Base-by-base conservation (phyloP, 768 basidiomycete genomes). In the Erythrobasidium yunnanense region DNA sequence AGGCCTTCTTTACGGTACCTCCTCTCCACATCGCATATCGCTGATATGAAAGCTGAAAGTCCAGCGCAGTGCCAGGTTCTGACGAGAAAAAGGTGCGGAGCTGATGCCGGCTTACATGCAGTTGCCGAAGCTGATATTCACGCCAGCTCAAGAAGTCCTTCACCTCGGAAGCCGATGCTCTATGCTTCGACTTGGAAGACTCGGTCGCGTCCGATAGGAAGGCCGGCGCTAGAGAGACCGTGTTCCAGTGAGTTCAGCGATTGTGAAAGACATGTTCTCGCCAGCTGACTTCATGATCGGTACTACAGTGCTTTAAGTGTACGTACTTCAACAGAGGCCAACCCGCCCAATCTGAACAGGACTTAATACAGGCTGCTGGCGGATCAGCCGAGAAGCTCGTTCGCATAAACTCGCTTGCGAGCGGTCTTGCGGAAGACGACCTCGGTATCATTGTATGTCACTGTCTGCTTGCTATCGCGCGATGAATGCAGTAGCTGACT, bases 401-500 rank as follows among this genome's bases (percentile, higher is more conserved):
- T 18, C 65, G 76, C 4, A 75, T 77, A 69, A 77, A 77, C 54
- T 71, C 75, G 6, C 50, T 71, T 11, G 70, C 68, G 8, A 69
- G 69, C 20, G 76, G 75, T 0, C 69, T 71, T 25, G 76, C 65
- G n/a, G 33, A 66, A 32, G 54, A 71, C 33, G 76, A 76, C 66
- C 55, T 76, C 42, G 70, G 73, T 17, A 57, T 60, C 0, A 60
- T 75, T 25, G 76, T 75, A 33, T 33, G 70, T 70, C 4, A 22
- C 8, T 17, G 4, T 13, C 1, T 4, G 27, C 8, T 33, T 20
- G 0, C 0, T 7, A 30, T 17, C 55, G 18, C 0, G n/a, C n/a
- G n/a, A n/a, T n/a, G n/a, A n/a, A n/a, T 17, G 8, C 47, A 3
- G 18, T 22, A 23, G 42, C 22, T 45, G 22, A 45, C 42, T 15